These are phyloP conservation scores for Pouteria glomerata DNA, from an alignment of 148 eudicot genomes.

Conservation along the genomic window DNA sequence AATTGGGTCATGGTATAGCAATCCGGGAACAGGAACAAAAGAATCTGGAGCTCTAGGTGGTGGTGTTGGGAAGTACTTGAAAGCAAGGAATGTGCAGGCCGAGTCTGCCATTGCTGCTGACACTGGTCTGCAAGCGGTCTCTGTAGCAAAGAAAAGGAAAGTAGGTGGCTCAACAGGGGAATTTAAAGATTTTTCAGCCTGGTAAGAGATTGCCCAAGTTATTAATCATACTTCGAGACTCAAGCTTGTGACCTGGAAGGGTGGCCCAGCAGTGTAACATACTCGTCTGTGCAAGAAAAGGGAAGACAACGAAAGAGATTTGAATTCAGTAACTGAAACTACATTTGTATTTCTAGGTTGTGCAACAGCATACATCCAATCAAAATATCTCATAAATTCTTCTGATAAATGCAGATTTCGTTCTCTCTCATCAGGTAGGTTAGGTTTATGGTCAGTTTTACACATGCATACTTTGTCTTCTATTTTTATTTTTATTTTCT, in stretches of 20 bases:
- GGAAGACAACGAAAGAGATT: not conserved
- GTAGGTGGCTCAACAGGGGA: conserved; percentile 27
- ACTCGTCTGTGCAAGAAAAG: not conserved
- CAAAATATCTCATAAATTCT: not conserved
- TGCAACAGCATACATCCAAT: not conserved
- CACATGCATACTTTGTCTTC: no score
- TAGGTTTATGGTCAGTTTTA: not conserved
- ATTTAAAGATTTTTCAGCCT: conserved; percentile 70
- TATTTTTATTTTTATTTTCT: not conserved
- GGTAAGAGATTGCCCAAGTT: conserved; percentile 36
- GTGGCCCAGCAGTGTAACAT: conserved; percentile 3
- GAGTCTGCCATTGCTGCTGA: conserved; percentile 34
- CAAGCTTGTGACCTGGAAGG: not conserved
- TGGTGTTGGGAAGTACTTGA: conserved; percentile 84
- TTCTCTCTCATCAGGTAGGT: not conserved
- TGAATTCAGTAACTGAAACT: not conserved
- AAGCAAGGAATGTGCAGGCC: conserved; percentile 37
- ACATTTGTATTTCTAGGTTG: not conserved
- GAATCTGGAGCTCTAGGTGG: conserved; percentile 43
- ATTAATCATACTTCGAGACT: not conserved
- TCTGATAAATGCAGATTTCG: not conserved
- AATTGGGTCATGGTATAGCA: conserved; percentile 96
- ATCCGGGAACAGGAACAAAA: conserved; percentile 57
- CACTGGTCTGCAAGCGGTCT: conserved; percentile 22
- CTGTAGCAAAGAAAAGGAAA: conserved; percentile 70